Percentiles rank a stretch among this genome's conserved stretches.
phyloP scores from a whole-genome alignment of 805 yeast genomes.

The Isabelozyma rhagii region DNA sequence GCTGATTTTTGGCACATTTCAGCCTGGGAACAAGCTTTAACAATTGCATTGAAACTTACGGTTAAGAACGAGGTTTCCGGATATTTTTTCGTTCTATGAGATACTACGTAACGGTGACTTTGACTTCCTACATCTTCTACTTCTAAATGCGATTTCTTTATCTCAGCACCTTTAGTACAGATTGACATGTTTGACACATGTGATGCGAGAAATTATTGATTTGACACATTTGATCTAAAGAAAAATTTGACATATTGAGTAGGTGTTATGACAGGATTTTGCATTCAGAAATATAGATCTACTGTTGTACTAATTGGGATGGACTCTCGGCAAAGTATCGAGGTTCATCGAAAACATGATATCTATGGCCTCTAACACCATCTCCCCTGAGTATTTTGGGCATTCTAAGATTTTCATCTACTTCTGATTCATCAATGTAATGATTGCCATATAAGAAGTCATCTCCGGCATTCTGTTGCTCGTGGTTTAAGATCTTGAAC shows the following conservation, averaged over 20 bases:
- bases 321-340: conserved; percentile 56
- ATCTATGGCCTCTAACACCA: conserved; percentile 90
- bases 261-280: background rate
- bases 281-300: too few species aligned
- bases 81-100: background rate
- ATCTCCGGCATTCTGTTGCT: conserved; percentile 29
- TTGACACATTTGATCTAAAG: too few species aligned
- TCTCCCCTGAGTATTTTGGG: conserved; percentile 80
- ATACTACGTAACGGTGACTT: too few species aligned
- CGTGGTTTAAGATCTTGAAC: conserved; percentile 56
- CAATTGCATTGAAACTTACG: too few species aligned
- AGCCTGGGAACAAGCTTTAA: too few species aligned
- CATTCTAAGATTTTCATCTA: conserved; percentile 65
- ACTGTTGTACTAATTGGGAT: background rate
- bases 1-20: too few species aligned
- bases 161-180: too few species aligned
- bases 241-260: background rate
- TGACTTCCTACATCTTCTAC: too few species aligned
- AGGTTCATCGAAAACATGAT: conserved; percentile 94
- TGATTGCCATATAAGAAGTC: conserved; percentile 53
- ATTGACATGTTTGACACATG: too few species aligned
- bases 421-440: conserved; percentile 52
- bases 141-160: too few species aligned
- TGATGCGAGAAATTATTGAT: too few species aligned
- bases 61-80: too few species aligned